Conservation (phyloP, 2,329 filamentous ascomycete genomes). For the Coniochaeta sp. region DNA sequence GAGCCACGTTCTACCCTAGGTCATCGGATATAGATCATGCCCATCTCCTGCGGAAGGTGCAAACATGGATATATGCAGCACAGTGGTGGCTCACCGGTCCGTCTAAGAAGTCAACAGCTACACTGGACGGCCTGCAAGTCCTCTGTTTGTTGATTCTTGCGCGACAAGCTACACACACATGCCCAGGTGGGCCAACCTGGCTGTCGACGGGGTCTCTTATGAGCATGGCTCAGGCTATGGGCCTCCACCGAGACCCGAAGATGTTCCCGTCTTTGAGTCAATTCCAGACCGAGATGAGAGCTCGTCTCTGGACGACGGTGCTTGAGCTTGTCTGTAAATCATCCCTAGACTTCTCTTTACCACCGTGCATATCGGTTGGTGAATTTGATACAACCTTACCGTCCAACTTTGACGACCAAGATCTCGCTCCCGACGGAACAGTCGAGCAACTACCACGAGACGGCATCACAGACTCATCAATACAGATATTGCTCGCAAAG, state of each 20-base stretch:
- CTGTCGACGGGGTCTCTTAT: background rate
- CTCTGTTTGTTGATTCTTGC: background rate
- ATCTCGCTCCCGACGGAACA: slow-evolving; percentile 7
- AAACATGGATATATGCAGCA: background rate
- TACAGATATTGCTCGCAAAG: background rate
- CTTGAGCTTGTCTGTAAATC: slow-evolving; percentile 30
- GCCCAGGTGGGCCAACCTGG: background rate
- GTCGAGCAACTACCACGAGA: background rate
- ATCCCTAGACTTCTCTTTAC: slow-evolving; percentile 30
- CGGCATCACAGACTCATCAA: background rate
- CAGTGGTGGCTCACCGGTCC: slow-evolving; percentile 1
- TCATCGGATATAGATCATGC: background rate
- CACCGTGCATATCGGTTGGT: slow-evolving; percentile 27
- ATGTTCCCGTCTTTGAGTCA: background rate
- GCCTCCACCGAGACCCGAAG: background rate
- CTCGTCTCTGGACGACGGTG: slow-evolving; percentile 35
- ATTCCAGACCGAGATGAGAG: background rate
- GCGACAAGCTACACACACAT: background rate
- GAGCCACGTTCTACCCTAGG: background rate
- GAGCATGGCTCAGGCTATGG: background rate
- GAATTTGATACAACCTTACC: slow-evolving; percentile 33
- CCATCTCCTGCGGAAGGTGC: background rate
- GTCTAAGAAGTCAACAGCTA: background rate
- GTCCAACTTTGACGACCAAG: slow-evolving; percentile 25
- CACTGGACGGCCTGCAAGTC: background rate